A percentile compares a stretch with the other conserved stretches of the same genome.
Conservation (phyloP, 305 asterid genomes). For the Nicotiana rustica region DNA sequence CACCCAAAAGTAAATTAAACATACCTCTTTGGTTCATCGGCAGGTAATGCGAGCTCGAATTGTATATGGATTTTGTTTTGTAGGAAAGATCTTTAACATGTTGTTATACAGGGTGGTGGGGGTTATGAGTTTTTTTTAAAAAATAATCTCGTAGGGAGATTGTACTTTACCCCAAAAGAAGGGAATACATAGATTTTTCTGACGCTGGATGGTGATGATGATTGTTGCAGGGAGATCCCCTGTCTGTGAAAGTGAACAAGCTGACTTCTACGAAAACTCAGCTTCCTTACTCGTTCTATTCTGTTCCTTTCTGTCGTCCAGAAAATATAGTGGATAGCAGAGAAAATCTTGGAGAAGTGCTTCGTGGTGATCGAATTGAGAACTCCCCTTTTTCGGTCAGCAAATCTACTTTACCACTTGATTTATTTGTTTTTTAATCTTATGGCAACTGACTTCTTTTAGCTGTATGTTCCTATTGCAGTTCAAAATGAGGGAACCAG, state of each 20-base stretch:
- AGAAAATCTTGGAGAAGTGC: constrained; percentile 88
- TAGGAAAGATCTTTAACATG: constrained; percentile 5
- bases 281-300: constrained; percentile 79
- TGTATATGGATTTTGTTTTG: background rate
- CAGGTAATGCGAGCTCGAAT: background rate
- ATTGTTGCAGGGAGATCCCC: constrained; percentile 62
- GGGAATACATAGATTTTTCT: background rate
- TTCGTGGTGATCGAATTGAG: constrained; percentile 87
- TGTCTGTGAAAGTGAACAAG: constrained; percentile 79
- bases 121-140: background rate
- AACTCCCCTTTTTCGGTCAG: constrained; percentile 73
- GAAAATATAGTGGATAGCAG: constrained; percentile 71
- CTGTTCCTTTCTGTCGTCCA: constrained; percentile 74
- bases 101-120: background rate
- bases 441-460: constrained; percentile 36
- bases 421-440: constrained; percentile 14
- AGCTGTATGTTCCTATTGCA: constrained; percentile 42
- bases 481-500: constrained; percentile 91
- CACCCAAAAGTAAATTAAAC: constrained; percentile 11
- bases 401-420: constrained; percentile 33
- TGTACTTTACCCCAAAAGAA: constrained; percentile 6
- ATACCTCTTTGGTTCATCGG: constrained; percentile 25
- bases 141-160: background rate
- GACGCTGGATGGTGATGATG: constrained; percentile 26
- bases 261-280: constrained; percentile 80